Conservation (phyloP, 2,329 filamentous ascomycete genomes). For the Nigrospora osmanthi region DNA sequence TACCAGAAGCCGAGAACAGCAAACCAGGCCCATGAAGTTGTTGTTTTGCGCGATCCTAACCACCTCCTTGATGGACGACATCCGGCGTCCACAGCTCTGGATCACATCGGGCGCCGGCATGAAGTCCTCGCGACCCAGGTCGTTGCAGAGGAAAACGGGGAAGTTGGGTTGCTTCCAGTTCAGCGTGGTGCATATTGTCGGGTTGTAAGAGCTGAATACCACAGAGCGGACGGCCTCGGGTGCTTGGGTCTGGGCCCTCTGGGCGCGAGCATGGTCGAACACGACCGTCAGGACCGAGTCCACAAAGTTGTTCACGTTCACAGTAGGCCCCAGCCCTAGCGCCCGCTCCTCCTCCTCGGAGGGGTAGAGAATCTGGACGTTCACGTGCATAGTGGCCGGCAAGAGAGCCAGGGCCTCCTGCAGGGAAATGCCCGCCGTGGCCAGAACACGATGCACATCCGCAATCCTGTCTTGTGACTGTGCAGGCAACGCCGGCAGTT, state of each 20-base stretch:
- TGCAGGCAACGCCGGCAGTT: conserved; percentile 32
- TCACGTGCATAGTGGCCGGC: conserved; percentile 74
- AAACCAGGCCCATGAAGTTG: conserved; percentile 97
- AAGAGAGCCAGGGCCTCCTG: conserved; percentile 68
- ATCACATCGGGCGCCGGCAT: conserved; percentile 27
- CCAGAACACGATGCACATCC: conserved; percentile 64
- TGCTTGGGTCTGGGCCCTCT: conserved; percentile 51
- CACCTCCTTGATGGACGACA: conserved; percentile 87
- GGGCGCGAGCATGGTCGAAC: conserved; percentile 78
- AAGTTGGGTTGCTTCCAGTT: conserved; percentile 99
- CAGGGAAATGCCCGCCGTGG: conserved; percentile 70
- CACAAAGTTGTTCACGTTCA: conserved; percentile 79
- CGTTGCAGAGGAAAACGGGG: conserved; percentile 91
- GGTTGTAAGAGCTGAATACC: conserved; percentile 90
- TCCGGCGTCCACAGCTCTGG: conserved; percentile 58
- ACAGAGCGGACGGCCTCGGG: conserved; percentile 76
- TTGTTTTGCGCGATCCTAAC: conserved; percentile 90
- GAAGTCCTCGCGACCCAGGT: conserved; percentile 61
- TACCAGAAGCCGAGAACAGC: conserved; percentile 79
- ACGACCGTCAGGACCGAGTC: conserved; percentile 79
- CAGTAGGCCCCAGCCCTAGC: conserved; percentile 63
- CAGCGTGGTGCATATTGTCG: conserved; percentile 81
- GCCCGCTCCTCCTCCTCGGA: conserved; percentile 63
- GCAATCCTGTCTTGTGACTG: conserved; percentile 49
- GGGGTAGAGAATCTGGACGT: conserved; percentile 88